Base-by-base conservation (phyloP, 2,329 filamentous ascomycete species). In the Escovopsis sp. region DNA sequence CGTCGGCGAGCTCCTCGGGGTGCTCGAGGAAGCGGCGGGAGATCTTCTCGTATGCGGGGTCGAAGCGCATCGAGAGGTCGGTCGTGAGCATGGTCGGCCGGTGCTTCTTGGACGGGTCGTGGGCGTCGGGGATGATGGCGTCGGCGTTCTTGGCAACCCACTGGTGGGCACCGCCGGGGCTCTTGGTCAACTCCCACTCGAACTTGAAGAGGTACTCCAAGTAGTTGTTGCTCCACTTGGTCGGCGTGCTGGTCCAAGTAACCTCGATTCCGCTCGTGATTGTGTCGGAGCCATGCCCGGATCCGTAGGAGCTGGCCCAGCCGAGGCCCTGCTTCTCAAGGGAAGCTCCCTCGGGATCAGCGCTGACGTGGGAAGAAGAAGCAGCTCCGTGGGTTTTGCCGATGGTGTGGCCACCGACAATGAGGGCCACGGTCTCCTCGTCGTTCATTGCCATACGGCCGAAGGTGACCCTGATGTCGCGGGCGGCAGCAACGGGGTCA, bases 401-500 rank as follows among this genome's bases (percentile, higher is more conserved):
- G 52, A 88, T 85, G 26, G 76, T 71, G 68, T 88, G 83, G 34
- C 83, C 83, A 55, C 83, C 83, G 34, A 79, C 79, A 56, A 88
- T 87, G 38, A 88, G 66, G 12, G 83, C 82, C 42, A 84, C 82
- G 0, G 83, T 88, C 68, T 88, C 83, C 62, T 84, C 77, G 56
- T 87, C 81, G 56, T 84, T 77, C 83, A 88, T 87, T 47, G 77
- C 82, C 82, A 88, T 87, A 59, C 82, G 81, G 48, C 69, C 70
- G 52, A 87, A 88, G 15, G 83, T 85, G 45, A 68, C 71, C 49
- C 81, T 80, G 56, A 87, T 87, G 53, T 88, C 83, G 44, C 70
- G 63, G 36, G 76, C 83, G 2, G 83, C 72, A 12, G 79, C 78
- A 35, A 79, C 60, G 18, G 81, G 78, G 55, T 87, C 81, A 3